These are phyloP conservation scores for Rhodotorula sphaerocarpa DNA, from an alignment of 768 basidiomycete genomes.

Conservation along the genomic window DNA sequence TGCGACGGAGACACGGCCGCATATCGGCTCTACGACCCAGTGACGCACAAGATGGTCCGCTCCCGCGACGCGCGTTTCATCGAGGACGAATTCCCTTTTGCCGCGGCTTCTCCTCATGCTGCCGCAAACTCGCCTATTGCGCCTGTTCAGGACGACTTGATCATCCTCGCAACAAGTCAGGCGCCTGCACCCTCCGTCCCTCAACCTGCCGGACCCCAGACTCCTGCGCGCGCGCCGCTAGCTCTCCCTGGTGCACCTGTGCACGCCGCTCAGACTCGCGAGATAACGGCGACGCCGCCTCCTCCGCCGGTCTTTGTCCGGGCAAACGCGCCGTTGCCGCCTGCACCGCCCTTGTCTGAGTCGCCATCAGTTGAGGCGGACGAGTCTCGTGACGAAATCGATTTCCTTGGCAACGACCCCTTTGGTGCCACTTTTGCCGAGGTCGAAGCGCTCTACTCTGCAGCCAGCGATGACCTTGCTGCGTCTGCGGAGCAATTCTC, in stretches of 20 bases:
- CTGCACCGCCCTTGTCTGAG: neutral
- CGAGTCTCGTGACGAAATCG: neutral
- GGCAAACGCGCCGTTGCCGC: neutral
- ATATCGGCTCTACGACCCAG: slow-evolving; percentile 8
- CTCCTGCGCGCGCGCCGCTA: neutral
- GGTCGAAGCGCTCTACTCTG: neutral
- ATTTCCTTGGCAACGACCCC: neutral
- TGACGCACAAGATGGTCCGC: neutral
- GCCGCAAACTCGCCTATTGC: neutral
- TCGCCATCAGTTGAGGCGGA: neutral
- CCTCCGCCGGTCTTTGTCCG: neutral
- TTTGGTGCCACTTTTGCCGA: neutral
- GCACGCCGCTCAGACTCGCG: no score
- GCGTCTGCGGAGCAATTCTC: neutral
- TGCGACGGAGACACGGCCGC: slow-evolving; percentile 1
- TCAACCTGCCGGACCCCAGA: no score
- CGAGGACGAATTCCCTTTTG: slow-evolving; percentile 10
- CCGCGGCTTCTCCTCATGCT: neutral
- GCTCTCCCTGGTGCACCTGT: neutral
- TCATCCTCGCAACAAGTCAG: no score
- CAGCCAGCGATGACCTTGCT: neutral
- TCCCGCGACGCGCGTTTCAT: slow-evolving; percentile 2
- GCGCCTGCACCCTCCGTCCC: neutral
- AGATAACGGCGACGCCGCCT: neutral
- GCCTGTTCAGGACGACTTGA: no score